phyloP scores from a whole-genome alignment of 2,329 filamentous ascomycete species.

The Phaeosphaeriaceae sp. region DNA sequence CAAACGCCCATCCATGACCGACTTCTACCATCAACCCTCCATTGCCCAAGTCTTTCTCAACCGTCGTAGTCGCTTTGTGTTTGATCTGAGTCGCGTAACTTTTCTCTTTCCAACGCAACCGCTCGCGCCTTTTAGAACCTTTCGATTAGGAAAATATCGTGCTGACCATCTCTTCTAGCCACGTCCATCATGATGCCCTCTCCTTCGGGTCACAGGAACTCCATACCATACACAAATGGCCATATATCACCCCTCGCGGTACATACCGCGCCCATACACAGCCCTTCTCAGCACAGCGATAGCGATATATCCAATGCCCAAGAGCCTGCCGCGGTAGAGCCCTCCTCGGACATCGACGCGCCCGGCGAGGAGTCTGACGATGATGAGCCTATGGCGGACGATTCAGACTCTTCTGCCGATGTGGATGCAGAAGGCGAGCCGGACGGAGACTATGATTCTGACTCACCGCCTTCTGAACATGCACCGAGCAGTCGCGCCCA shows the following conservation, averaged over 20 bases:
- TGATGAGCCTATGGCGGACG: conserved; percentile 53
- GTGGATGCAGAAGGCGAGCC: conserved; percentile 59
- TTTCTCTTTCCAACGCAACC: conserved; percentile 44
- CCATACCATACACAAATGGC: conserved; percentile 71
- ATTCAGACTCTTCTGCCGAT: conserved; percentile 56
- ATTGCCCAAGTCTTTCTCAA: conserved; percentile 34
- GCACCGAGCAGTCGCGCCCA: conserved; percentile 60
- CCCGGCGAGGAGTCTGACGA: conserved; percentile 50
- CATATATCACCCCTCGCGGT: conserved; percentile 64
- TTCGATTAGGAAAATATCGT: conserved; percentile 41
- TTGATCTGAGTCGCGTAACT: conserved; percentile 53
- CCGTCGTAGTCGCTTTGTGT: conserved; percentile 40
- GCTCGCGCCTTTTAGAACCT: conserved; percentile 41
- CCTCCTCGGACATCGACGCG: conserved; percentile 49
- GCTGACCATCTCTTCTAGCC: conserved; percentile 58
- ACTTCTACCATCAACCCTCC: conserved; percentile 50
- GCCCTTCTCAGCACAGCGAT: conserved; percentile 66
- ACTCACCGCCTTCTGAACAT: conserved; percentile 55
- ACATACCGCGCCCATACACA: conserved; percentile 52
- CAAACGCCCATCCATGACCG: conserved; percentile 41
- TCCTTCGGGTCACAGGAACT: conserved; percentile 67
- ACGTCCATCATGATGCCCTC: conserved; percentile 68
- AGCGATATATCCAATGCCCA: conserved; percentile 78
- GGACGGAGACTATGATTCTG: conserved; percentile 77
- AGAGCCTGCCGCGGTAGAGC: conserved; percentile 57